Evolutionary conservation across 768 basidiomycete genomes (phyloP).

Genomic region (Tylopilus felleus): DNA sequence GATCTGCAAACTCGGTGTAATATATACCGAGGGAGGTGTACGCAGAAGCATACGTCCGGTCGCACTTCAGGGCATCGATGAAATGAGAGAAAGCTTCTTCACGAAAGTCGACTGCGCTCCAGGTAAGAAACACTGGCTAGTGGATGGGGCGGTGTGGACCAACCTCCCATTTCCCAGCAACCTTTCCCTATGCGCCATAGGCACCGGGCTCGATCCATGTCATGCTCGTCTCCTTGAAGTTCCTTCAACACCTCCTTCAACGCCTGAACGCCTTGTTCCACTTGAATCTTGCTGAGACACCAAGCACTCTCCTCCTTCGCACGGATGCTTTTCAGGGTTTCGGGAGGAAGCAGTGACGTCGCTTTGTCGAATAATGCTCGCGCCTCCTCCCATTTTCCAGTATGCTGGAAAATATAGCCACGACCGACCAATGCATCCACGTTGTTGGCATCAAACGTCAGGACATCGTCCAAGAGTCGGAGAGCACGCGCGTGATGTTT

Average conservation of each 20-base stretch:
- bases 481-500: slow-evolving; percentile 84
- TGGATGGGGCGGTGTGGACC: slow-evolving; percentile 19
- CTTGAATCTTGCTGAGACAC: slow-evolving; percentile 60
- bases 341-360: slow-evolving; percentile 42
- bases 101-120: slow-evolving; percentile 40
- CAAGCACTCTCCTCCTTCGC: slow-evolving; percentile 83
- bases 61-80: slow-evolving; percentile 74
- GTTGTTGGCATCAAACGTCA: slow-evolving; percentile 60
- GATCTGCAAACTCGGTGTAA: slow-evolving; percentile 67
- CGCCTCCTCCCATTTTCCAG: slow-evolving; percentile 67
- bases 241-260: slow-evolving; percentile 47
- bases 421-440: slow-evolving; percentile 66
- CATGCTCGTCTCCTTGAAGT: slow-evolving; percentile 44
- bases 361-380: slow-evolving; percentile 59
- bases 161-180: slow-evolving; percentile 71
- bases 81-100: slow-evolving; percentile 76
- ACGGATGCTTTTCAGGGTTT: slow-evolving; percentile 48
- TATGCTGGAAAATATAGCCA: slow-evolving; percentile 67
- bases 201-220: slow-evolving; percentile 68
- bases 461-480: slow-evolving; percentile 67
- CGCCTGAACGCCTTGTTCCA: slow-evolving; percentile 44
- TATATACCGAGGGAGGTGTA: slow-evolving; percentile 93
- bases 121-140: neutral
- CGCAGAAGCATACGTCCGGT: slow-evolving; percentile 78
- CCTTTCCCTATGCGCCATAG: slow-evolving; percentile 83